Evolutionary conservation across 257 asterid genomes (phyloP).

Genomic region (Phtheirospermum japonicum): DNA sequence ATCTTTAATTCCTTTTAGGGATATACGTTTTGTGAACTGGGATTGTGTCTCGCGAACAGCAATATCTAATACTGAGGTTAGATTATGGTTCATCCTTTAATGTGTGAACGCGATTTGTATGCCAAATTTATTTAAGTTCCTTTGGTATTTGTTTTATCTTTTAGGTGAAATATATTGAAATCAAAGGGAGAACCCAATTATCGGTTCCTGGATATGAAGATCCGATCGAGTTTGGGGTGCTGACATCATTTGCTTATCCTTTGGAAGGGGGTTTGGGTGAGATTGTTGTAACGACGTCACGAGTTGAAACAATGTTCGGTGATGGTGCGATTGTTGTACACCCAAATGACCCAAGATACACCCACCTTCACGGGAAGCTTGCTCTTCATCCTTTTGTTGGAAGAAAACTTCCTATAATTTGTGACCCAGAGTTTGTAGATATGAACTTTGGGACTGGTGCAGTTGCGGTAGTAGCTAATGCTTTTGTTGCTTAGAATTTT

Average conservation of each 20-base stretch:
- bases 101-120: background rate
- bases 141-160: too few species aligned
- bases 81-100: constrained; percentile 17
- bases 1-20: constrained; percentile 46
- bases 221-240: constrained; percentile 87
- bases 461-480: constrained; percentile 67
- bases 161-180: constrained; percentile 77
- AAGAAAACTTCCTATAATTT: constrained; percentile 82
- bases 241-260: constrained; percentile 97
- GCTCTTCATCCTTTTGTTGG: constrained; percentile 89
- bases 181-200: constrained; percentile 66
- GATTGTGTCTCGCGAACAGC: constrained; percentile 88
- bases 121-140: constrained; percentile 21
- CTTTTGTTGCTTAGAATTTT: constrained; percentile 21
- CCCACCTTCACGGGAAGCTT: constrained; percentile 73
- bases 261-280: constrained; percentile 81
- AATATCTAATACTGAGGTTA: constrained; percentile 93
- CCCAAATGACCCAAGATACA: constrained; percentile 80
- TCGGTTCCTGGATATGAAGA: constrained; percentile 71
- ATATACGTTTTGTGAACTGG: constrained; percentile 92
- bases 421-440: constrained; percentile 82
- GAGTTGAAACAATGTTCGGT: constrained; percentile 95
- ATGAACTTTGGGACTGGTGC: constrained; percentile 97
- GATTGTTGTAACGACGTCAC: constrained; percentile 92
- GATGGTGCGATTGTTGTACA: constrained; percentile 95